Base-by-base conservation (phyloP, 768 basidiomycete genomes). In the Auricularia heimuer region DNA sequence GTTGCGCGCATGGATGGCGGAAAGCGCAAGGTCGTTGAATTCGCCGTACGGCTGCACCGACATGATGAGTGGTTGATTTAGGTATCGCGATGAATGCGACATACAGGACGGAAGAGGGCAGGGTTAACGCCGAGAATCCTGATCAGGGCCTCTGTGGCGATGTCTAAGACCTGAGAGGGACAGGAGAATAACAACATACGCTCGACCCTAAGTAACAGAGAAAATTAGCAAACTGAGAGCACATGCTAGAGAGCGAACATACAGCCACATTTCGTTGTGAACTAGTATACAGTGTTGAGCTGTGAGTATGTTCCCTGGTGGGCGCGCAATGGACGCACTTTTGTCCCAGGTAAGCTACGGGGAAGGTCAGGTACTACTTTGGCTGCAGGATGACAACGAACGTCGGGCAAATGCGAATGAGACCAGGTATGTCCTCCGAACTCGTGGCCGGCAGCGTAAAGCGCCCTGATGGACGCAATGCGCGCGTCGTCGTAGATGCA, bases 351-450 rank as follows among this genome's bases (percentile, higher is more conserved):
- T 70, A 42, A 42, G 39, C 39, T 42, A 42, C 12, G 12, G 7
- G 39, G 39, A 14, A 14, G 7, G 39, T 42, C 39, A 42, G 39
- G 12, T 3, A 42, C 39, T 42, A 42, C 7, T 8, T 14, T 42
- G 12, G 39, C 12, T 14, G 39, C 39, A 14, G 12, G 7, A 42
- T 42, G 39, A 14, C 39, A 42, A 42, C 39, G 39, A 24, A 79
- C 72, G 1, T 68, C 70, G 0, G 70, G 67, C 4, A 81, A 69
- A 47, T 78, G 68, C 11, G 71, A 69, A 65, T 81, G 80, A 6
- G 69, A 70, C 80, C 80, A 82, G 6, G 80, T 81, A 65, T 82
- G 80, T 44, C 79, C 80, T 3, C 72, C 79, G 62, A 82, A 65
- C 68, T 78, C 76, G 67, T 82, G 80, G 11, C 79, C 80, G 21